These are phyloP conservation scores for Beauveria sp. DNA, from an alignment of 2,329 filamentous ascomycete genomes.

Conservation along the genomic window DNA sequence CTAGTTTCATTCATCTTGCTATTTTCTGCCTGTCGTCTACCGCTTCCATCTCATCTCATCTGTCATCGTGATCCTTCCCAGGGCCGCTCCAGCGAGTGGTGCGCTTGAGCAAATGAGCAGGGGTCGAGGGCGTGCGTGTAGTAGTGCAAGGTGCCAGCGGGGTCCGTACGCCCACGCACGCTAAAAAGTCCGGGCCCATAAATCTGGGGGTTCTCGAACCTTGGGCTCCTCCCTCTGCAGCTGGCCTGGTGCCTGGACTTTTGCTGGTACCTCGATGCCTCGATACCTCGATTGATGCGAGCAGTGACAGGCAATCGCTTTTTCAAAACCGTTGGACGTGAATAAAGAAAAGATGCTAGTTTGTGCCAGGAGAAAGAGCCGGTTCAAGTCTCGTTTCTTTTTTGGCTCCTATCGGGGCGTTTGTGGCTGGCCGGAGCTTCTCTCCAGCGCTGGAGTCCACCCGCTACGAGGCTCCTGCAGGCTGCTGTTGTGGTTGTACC, in stretches of 20 bases:
- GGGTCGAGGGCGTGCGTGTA: constrained; percentile 2
- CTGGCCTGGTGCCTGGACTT: neutral
- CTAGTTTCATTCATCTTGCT: neutral
- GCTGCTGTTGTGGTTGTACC: neutral
- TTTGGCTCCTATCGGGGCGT: too few relatives aligned
- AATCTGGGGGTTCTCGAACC: constrained; percentile 12
- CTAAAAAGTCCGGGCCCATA: constrained; percentile 8
- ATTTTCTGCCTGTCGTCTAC: neutral
- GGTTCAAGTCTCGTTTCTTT: too few relatives aligned
- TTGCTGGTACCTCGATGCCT: neutral
- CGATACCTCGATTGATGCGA: too few relatives aligned
- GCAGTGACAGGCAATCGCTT: too few relatives aligned
- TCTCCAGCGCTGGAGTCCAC: neutral
- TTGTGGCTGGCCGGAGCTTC: neutral
- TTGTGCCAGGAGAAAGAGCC: too few relatives aligned
- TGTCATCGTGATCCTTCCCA: neutral
- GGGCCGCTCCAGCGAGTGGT: neutral
- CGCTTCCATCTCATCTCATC: neutral
- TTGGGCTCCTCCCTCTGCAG: neutral
- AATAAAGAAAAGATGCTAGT: too few relatives aligned
- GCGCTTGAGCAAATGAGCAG: neutral
- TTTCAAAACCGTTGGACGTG: too few relatives aligned
- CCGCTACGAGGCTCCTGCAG: neutral
- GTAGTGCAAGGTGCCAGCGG: neutral
- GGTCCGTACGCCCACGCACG: neutral